Evolutionary conservation across 495 filamentous ascomycete genomes (phyloP), one percentile per base, ranked within the genome.

Genomic region (Penicillium subrubescens): DNA sequence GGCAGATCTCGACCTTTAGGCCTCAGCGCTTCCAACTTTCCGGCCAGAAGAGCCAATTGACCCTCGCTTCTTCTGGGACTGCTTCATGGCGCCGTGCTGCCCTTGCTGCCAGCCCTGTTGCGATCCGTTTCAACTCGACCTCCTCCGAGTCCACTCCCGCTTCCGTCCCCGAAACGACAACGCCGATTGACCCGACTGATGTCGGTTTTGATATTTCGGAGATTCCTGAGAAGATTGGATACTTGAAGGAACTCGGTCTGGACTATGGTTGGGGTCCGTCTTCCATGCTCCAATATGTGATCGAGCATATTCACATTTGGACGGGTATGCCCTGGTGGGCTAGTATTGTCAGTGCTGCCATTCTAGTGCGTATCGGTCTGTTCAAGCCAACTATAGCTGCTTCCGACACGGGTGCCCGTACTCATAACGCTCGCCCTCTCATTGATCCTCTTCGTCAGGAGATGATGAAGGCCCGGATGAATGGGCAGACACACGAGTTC

Each of bases 201-300:
- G 33, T 58, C n/a, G 56, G 56, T 33, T 58, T 85, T 5, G 79
- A 79, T 57, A 75, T 81, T 57, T 71, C 71, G 29, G 70, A 81
- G 33, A 83, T 91, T 44, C 85, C 90, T 21, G 90, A 92, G 65
- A 80, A 86, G 21, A 88, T 95, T 63, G 95, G 95, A 56, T 97
- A 92, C 68, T 82, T 99, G 56, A 89, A 91, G 67, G 83, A 85
- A 0, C 77, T 97, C 23, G 95, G 95, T 2, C 77, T 98, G 23
- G 92, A 97, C 65, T 97, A 87, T 69, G 92, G 93, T 69, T 93
- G 81, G 81, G 94, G 95, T 25, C 83, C 89, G 3, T 89, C 91
- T 0, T 71, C 87, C 1, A 62, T 85, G 11, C 84, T 95, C 59
- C 81, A 97, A 80, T 91, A 78, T 77, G 4, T 88, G 8, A 76